Evolutionary conservation across 345 rosid species (phyloP).

Genomic region (Boechera stricta): DNA sequence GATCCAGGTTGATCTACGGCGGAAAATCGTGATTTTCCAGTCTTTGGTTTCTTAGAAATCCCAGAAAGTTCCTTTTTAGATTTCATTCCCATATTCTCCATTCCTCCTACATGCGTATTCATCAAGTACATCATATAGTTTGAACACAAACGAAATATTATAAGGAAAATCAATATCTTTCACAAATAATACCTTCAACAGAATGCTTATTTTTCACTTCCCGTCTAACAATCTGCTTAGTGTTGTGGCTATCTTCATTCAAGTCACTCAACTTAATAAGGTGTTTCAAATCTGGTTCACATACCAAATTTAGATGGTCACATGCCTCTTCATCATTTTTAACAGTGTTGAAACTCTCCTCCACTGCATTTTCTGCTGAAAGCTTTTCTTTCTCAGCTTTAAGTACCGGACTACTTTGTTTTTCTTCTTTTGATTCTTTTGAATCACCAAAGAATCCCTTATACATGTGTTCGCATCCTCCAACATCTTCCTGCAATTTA

Average conservation of each 20-base stretch:
- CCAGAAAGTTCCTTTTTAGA: constrained; percentile 59
- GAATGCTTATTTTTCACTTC: constrained; percentile 53
- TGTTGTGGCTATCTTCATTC: constrained; percentile 48
- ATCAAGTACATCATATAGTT: constrained; percentile 34
- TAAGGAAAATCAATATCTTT: constrained; percentile 23
- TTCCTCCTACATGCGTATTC: constrained; percentile 56
- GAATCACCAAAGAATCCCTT: constrained; percentile 45
- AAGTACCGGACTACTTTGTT: constrained; percentile 24
- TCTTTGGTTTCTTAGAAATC: constrained; percentile 67
- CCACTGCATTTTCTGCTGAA: constrained; percentile 29
- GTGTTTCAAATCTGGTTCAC: constrained; percentile 55
- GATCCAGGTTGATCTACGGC: constrained; percentile 47
- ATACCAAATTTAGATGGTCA: constrained; percentile 48
- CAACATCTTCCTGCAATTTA: constrained; percentile 53
- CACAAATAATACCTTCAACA: constrained; percentile 70
- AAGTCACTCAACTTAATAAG: constrained; percentile 50
- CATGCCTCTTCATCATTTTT: constrained; percentile 47
- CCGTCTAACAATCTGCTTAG: constrained; percentile 60
- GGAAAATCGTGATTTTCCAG: constrained; percentile 52
- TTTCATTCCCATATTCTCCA: constrained; percentile 56
- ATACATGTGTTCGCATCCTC: constrained; percentile 56
- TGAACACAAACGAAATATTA: constrained; percentile 10
- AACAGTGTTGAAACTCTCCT: constrained; percentile 32
- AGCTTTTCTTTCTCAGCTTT: constrained; percentile 39
- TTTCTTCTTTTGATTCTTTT: constrained; percentile 49